Percentiles rank a stretch among this genome's conserved stretches.
phyloP scores from a whole-genome alignment of 2,329 filamentous ascomycete species.

The Sclerotinia glacialis region DNA sequence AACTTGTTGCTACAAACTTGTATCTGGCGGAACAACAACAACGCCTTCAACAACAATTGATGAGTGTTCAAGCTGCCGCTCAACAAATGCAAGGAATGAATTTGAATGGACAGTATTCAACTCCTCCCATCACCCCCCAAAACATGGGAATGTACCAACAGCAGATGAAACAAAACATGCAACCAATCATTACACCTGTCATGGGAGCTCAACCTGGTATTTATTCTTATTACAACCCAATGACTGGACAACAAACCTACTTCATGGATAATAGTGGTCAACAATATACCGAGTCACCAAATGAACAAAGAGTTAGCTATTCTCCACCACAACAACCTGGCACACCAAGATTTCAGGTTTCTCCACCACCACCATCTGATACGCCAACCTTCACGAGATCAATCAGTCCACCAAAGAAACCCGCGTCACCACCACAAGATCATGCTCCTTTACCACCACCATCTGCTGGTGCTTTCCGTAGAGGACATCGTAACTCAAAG shows the following conservation, averaged over 20 bases:
- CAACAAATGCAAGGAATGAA: constrained; percentile 79
- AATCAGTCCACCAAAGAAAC: constrained; percentile 63
- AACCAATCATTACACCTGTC: constrained; percentile 47
- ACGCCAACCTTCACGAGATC: constrained; percentile 56
- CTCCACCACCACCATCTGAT: constrained; percentile 67
- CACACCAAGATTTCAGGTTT: constrained; percentile 75
- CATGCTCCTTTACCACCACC: constrained; percentile 76
- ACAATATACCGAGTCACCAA: constrained; percentile 45
- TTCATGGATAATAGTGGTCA: constrained; percentile 53
- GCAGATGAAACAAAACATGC: constrained; percentile 40
- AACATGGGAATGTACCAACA: constrained; percentile 54
- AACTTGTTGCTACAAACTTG: constrained; percentile 85
- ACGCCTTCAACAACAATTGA: constrained; percentile 87
- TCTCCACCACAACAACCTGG: constrained; percentile 53
- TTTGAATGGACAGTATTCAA: constrained; percentile 57
- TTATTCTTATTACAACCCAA: constrained; percentile 79
- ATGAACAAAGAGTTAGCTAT: constrained; percentile 39
- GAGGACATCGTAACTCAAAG: constrained; percentile 85
- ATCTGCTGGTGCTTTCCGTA: constrained; percentile 87
- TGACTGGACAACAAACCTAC: constrained; percentile 80
- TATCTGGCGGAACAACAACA: constrained; percentile 94
- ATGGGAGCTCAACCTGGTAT: constrained; percentile 70
- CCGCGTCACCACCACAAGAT: constrained; percentile 66
- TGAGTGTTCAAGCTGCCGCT: constrained; percentile 76
- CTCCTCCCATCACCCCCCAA: constrained; percentile 50